These are phyloP conservation scores for Kuraishia hungarica DNA, from an alignment of 805 yeast species.

Conservation along the genomic window DNA sequence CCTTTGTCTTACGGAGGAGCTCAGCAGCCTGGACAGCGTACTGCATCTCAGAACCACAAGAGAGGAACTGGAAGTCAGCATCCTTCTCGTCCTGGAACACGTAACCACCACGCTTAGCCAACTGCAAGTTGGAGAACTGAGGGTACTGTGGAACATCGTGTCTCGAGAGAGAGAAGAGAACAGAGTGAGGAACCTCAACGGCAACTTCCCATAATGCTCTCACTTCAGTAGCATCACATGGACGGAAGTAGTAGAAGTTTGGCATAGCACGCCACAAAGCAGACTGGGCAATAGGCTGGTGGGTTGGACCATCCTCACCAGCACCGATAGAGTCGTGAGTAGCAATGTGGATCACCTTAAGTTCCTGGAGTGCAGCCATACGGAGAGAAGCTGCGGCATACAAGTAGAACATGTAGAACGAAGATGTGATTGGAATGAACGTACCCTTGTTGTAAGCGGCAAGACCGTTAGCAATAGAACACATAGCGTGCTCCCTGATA, in stretches of 20 bases:
- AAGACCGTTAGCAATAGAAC: slow-evolving; percentile 22
- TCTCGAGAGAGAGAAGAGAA: slow-evolving; percentile 20
- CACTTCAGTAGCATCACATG: slow-evolving; percentile 44
- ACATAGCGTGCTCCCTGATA: slow-evolving; percentile 27
- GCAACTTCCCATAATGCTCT: slow-evolving; percentile 35
- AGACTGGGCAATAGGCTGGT: slow-evolving; percentile 44
- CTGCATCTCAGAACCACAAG: slow-evolving; percentile 22
- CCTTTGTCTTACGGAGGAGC: slow-evolving; percentile 12
- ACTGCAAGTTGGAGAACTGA: slow-evolving; percentile 12
- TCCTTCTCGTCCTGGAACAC: slow-evolving; percentile 13
- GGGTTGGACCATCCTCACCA: slow-evolving; percentile 53
- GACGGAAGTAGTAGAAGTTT: slow-evolving; percentile 40
- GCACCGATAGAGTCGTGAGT: slow-evolving; percentile 51
- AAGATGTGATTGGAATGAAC: slow-evolving; percentile 23
- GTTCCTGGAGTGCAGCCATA: slow-evolving; percentile 36
- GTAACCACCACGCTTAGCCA: slow-evolving; percentile 21
- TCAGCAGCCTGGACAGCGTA: slow-evolving; percentile 22
- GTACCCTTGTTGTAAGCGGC: slow-evolving; percentile 24
- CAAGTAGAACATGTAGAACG: slow-evolving; percentile 26
- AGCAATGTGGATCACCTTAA: slow-evolving; percentile 41
- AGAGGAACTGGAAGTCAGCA: slow-evolving; percentile 17
- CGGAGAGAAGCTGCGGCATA: slow-evolving; percentile 47
- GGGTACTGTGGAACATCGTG: slow-evolving; percentile 20
- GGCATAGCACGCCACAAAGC: slow-evolving; percentile 45
- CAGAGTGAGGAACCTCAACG: slow-evolving; percentile 12